Evolutionary conservation across 2,329 filamentous ascomycete species (phyloP).

Genomic region (Lachnellula cervina): DNA sequence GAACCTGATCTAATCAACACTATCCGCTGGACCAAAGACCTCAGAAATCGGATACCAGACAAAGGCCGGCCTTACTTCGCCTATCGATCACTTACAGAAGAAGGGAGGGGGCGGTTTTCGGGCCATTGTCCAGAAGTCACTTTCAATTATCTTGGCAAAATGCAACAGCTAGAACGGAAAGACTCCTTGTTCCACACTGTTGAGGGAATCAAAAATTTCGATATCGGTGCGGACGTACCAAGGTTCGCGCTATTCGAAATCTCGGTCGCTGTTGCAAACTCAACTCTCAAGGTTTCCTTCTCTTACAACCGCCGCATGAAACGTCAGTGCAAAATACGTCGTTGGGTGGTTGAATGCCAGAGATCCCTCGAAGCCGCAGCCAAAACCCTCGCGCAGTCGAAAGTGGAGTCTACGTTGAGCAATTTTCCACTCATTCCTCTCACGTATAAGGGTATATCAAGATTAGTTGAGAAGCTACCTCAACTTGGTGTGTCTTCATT

Average conservation of each 20-base stretch:
- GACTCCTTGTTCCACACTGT: constrained; percentile 29
- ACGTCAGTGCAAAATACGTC: constrained; percentile 5
- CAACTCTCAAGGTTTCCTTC: constrained; percentile 3
- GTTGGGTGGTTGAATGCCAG: constrained; percentile 1
- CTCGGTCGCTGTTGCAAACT: constrained; percentile 4
- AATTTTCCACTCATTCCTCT: constrained; percentile 16
- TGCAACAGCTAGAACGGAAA: constrained; percentile 40
- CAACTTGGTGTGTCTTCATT: constrained; percentile 2
- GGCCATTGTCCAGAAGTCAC: constrained; percentile 34
- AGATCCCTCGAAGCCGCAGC: constrained; percentile 2
- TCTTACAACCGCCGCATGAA: constrained; percentile 11
- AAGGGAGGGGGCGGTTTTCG: constrained; percentile 29
- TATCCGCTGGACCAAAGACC: constrained; percentile 33
- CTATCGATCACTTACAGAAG: constrained; percentile 29
- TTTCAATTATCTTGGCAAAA: constrained; percentile 46
- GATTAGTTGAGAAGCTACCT: constrained; percentile 2
- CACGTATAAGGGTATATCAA: constrained; percentile 3
- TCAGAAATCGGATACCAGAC: constrained; percentile 31
- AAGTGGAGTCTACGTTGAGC: constrained; percentile 4
- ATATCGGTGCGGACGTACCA: constrained; percentile 32
- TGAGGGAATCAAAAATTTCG: not conserved
- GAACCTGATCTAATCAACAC: constrained; percentile 2
- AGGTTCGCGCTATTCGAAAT: constrained; percentile 15
- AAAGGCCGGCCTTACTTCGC: constrained; percentile 39
- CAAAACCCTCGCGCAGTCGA: not conserved